Evolutionary conservation across 2,329 filamentous ascomycete genomes (phyloP), one percentile per base, ranked within the genome.

Genomic region (Cercospora sp.): DNA sequence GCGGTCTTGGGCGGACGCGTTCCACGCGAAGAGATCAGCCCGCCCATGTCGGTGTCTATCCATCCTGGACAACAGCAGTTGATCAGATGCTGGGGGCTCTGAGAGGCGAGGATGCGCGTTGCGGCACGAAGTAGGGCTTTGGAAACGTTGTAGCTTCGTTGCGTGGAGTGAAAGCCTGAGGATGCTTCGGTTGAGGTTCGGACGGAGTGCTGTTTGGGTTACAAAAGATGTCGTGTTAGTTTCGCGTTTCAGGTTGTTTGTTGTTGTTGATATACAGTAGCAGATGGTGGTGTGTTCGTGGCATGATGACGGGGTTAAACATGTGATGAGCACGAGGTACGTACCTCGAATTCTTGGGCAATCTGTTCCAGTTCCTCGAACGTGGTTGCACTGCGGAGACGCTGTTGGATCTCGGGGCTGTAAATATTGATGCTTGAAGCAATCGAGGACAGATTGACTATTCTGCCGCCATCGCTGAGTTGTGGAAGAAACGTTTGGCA

Each of bases 41-140:
- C 59, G n/a, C 77, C 79, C 75, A 80, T 79, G 48, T 79, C 77
- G 28, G 77, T 79, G n/a, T 70, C 67, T 4, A 79, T 74, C 77
- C 77, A 79, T 8, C 79, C 79, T 9, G 79, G 78, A 74, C 78
- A 80, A 61, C 79, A 80, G 64, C 70, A 73, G 60, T 81, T 81
- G 64, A 80, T 74, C 6, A 75, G 62, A 18, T 78, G 13, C 0
- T 68, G 70, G 3, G 74, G 63, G 23, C 61, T 26, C 60, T 79
- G 70, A 13, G 71, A 67, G 3, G 77, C 76, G 16, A 80, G 72
- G 45, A 79, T 73, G 3, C 67, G 59, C 8, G 78, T 79, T 45
- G 77, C 64, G 8, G 75, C 75, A 26, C 77, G 78, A 26, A 79
- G 67, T n/a, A 74, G 74, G 13, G 77, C 75, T 70, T 80, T 80